Evolutionary conservation across 768 basidiomycete species (phyloP).

Genomic region (Podaxis sp.): DNA sequence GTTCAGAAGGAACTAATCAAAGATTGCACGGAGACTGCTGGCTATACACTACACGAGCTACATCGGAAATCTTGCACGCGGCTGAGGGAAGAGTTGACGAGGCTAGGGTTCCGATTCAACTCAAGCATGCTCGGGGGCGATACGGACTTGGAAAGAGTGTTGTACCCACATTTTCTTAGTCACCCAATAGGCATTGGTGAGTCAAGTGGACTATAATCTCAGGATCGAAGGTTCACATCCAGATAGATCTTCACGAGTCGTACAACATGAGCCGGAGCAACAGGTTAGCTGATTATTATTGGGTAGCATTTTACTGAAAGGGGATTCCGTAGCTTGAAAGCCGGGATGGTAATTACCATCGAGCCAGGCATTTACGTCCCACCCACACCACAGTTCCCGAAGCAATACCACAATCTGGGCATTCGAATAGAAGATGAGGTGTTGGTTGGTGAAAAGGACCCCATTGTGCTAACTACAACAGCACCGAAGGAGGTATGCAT

Average conservation of each 20-base stretch:
- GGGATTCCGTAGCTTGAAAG: conserved; percentile 47
- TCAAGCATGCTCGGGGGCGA: conserved; percentile 31
- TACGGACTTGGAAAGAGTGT: conserved; percentile 59
- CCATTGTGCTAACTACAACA: conserved; percentile 58
- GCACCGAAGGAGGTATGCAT: conserved; percentile 77
- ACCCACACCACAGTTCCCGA: conserved; percentile 71
- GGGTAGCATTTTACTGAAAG: not conserved
- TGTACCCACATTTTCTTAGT: conserved; percentile 92
- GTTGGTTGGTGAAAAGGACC: conserved; percentile 56
- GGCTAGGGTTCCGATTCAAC: conserved; percentile 60
- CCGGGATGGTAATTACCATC: conserved; percentile 90
- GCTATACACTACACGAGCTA: conserved; percentile 66
- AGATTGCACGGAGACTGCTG: conserved; percentile 53
- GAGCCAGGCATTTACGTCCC: conserved; percentile 95
- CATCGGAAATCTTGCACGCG: conserved; percentile 69
- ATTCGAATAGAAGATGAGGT: conserved; percentile 94
- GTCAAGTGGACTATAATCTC: conserved; percentile 16
- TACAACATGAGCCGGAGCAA: conserved; percentile 48
- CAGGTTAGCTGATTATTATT: conserved; percentile 21
- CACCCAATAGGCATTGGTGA: conserved; percentile 90
- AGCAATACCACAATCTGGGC: conserved; percentile 84
- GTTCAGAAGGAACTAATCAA: conserved; percentile 65
- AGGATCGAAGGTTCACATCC: conserved; percentile 5
- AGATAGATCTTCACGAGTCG: conserved; percentile 85
- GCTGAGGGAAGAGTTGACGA: conserved; percentile 67